These are phyloP conservation scores for Trichosporon asahii DNA, from an alignment of 1,284 basidiomycete genomes.

Conservation along the genomic window DNA sequence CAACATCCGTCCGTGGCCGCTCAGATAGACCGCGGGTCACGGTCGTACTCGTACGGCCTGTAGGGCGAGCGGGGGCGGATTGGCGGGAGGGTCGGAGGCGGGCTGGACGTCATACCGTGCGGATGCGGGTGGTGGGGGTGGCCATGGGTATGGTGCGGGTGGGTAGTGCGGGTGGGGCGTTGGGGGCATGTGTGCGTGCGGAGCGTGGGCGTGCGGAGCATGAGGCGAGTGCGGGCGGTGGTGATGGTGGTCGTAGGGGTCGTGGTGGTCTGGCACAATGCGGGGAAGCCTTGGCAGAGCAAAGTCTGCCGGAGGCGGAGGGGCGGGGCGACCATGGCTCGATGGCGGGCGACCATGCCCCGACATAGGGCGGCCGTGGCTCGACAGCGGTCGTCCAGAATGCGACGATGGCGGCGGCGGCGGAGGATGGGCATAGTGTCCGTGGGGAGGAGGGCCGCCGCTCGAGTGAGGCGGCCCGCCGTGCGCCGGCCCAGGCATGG, in stretches of 20 bases:
- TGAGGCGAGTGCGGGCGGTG: constrained; percentile 6
- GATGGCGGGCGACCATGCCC: background rate
- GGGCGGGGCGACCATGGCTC: background rate
- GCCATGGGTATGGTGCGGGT: constrained; percentile 6
- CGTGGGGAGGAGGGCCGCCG: background rate
- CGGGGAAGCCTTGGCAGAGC: constrained; percentile 18
- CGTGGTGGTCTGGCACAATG: constrained; percentile 14
- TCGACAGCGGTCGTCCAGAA: background rate
- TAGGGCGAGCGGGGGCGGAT: constrained; percentile 21
- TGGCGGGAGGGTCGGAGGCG: constrained; percentile 19
- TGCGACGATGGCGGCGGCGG: constrained; percentile 11
- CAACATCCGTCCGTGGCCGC: too few species aligned
- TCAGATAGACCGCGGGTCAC: constrained; percentile 16
- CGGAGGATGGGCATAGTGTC: background rate
- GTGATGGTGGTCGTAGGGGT: constrained; percentile 12
- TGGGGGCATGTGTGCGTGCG: background rate
- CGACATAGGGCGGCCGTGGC: background rate
- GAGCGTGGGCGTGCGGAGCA: background rate
- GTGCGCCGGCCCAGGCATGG: constrained; percentile 9
- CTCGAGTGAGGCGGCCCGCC: background rate
- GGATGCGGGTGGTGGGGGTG: background rate
- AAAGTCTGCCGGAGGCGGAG: constrained; percentile 3
- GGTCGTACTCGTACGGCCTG: constrained; percentile 16
- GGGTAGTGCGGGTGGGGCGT: background rate
- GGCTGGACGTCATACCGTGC: constrained; percentile 6